Evolutionary conservation across 2,329 filamentous ascomycete species (phyloP), one percentile per base, ranked within the genome.

Genomic region (Aurifilum marmelostoma): DNA sequence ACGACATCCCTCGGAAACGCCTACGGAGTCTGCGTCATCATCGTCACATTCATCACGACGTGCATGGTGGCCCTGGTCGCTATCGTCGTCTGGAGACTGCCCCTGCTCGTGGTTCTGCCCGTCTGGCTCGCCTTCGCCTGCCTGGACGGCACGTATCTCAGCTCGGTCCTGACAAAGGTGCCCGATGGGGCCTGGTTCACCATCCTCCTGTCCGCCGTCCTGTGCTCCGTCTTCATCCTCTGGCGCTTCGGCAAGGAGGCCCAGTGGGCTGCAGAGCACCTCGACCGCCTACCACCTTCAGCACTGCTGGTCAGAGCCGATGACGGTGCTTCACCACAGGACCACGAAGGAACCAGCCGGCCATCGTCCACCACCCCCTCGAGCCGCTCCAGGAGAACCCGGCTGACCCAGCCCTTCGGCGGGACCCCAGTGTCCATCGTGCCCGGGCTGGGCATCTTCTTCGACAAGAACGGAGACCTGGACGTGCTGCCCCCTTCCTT

Each of bases 101-200:
- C 86, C 2, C 80, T 87, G 1, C 83, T 84, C 65, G 73, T 90
- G n/a, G 88, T 94, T 9, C 75, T 89, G 47, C 73, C 88, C 0
- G 81, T 88, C 0, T 92, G 88, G 79, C 80, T 92, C 0, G 77
- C 87, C 27, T 89, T 94, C 71, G 87, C 85, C n/a, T 81, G 82
- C 1, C 80, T 93, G 65, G 92, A 94, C 73, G 89, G 89, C 8
- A 81, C 90, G 0, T 94, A 89, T 75, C 82, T 94, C 4, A 91
- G 89, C 0, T 88, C 91, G 0, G 87, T 90, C 0, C 81, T 94
- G 0, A 89, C 83, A 62, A 94, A 94, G 75, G 89, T 94, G 0
- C 91, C 92, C 0, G 84, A 89, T 12, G 92, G 92, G 1, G 92
- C 91, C 1, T 94, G 92, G 92, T 92, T 94, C 75, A 94, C 92